Evolutionary conservation across 1,284 basidiomycete genomes (phyloP).

Genomic region (Moesziomyces antarcticus): DNA sequence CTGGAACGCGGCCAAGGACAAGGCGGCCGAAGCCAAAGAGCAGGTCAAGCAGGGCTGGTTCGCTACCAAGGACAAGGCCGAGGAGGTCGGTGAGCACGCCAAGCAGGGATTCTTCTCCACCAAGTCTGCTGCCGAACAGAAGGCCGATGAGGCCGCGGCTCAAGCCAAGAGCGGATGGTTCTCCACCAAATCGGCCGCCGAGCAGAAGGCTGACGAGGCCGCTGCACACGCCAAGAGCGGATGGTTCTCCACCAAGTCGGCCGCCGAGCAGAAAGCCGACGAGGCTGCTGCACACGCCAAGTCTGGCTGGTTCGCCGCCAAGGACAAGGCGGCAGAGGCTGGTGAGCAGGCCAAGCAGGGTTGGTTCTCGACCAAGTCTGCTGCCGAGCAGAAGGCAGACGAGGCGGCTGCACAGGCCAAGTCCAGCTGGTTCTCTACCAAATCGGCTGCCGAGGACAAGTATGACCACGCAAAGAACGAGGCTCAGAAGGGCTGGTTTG

Average conservation of each 20-base stretch:
- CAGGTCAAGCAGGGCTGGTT: conserved; percentile 37
- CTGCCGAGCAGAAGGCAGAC: conserved; percentile 24
- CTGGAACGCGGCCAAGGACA: conserved; percentile 28
- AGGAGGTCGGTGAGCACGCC: conserved; percentile 4
- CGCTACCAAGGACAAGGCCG: conserved; percentile 11
- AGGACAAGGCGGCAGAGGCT: conserved; percentile 31
- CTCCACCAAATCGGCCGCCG: conserved; percentile 15
- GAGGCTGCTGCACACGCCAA: conserved; percentile 30
- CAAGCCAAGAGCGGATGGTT: conserved; percentile 23
- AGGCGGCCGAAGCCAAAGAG: conserved; percentile 27
- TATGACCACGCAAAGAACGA: conserved; percentile 33
- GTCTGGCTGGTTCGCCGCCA: conserved; percentile 19
- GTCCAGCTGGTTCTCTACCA: conserved; percentile 29
- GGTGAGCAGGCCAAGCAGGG: conserved; percentile 25
- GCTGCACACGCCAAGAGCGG: conserved; percentile 10
- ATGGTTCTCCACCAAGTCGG: too few species aligned
- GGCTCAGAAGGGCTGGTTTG: conserved; percentile 42
- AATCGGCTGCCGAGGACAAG: conserved; percentile 29
- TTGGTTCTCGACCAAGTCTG: conserved; percentile 28
- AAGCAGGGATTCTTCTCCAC: conserved; percentile 2
- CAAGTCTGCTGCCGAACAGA: conserved; percentile 8
- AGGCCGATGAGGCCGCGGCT: conserved; percentile 10
- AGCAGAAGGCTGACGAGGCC: conserved; percentile 24
- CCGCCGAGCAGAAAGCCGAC: conserved; percentile 35
- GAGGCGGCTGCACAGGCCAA: conserved; percentile 33